Base-by-base conservation (phyloP, 1,284 basidiomycete genomes). In the Trichosporon sp. region DNA sequence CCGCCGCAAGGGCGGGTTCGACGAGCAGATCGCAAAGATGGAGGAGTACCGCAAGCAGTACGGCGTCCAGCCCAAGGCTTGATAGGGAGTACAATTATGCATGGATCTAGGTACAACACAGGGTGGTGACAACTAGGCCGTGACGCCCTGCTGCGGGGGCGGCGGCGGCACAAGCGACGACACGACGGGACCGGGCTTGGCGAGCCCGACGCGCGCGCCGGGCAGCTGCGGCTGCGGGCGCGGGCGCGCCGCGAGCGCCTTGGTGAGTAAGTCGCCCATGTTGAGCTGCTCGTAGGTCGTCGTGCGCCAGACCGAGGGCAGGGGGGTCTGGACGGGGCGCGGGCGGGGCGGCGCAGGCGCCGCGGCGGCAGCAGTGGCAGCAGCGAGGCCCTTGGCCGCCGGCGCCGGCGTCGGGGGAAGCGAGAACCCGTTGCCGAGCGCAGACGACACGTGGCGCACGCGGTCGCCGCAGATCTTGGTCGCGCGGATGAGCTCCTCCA, bases 41-140 rank as follows among this genome's bases (percentile, higher is more conserved):
- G 86, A 88, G 79, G 87, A 86, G 66, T 98, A 99, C 80, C 86
- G 92, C 84, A 85, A 89, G 63, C 81, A 88, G 77, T 98, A 93
- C 78, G 94, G 95, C 5, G 85, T 86, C 51, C 74, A 75, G 66
- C 68, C 63, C 0, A 70, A 67, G 62, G 32, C 13, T 3, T 27
- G 27, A 15, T 47, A 64, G 42, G 35, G 62, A 31, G 62, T 38
- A 47, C 35, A 64, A 64, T 47, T 47, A 65, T 65, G 42, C 56
- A 60, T 60, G 27, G 44, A 51, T 51, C 44, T 51, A 62, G 7
- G 62, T 64, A 38, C 62, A 64, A 29, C 25, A 64, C 62, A 29
- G n/a, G n/a, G n/a, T 25, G 29, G 27, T 64, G 53, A 60, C 34
- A 60, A 56, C 66, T 44, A 70, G 56, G 69, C 69, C 9, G 66